Percentiles rank a stretch among this genome's conserved stretches.
Evolutionary conservation across 116 monocot species (phyloP).

Genomic region (Papilionanthe hybrid): DNA sequence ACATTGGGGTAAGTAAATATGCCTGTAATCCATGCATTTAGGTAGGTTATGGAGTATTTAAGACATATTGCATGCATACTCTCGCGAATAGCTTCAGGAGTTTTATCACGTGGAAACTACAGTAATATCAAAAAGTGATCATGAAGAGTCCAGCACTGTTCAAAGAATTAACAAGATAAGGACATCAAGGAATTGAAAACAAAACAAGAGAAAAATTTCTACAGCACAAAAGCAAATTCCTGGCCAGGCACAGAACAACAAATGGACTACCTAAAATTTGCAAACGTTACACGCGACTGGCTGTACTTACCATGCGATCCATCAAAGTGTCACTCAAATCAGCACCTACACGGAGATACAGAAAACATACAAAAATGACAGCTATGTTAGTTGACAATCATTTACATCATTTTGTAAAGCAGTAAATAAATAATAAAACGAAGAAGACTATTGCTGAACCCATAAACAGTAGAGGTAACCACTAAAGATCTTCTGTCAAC

Average conservation of each 20-base stretch:
- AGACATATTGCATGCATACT: not conserved
- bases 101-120: too few relatives aligned
- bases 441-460: not conserved
- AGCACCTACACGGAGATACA: slow-evolving; percentile 56
- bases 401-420: not conserved
- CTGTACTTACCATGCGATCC: slow-evolving; percentile 84
- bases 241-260: not conserved
- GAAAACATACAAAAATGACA: too few relatives aligned
- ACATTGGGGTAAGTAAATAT: too few relatives aligned
- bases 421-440: not conserved
- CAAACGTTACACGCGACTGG: not conserved
- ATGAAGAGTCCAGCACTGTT: too few relatives aligned
- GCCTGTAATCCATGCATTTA: too few relatives aligned
- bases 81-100: not conserved
- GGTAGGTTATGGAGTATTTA: not conserved
- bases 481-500: not conserved
- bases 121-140: too few relatives aligned
- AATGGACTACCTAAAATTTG: not conserved
- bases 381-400: slow-evolving; percentile 7
- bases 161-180: too few relatives aligned
- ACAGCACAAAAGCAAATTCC: not conserved
- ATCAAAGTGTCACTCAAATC: slow-evolving; percentile 97
- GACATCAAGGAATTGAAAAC: not conserved
- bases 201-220: not conserved
- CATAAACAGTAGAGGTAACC: not conserved